Percentiles rank a stretch among this genome's conserved stretches.
phyloP scores from a whole-genome alignment of 2,329 filamentous ascomycete species.

The Colletotrichum viniferum region DNA sequence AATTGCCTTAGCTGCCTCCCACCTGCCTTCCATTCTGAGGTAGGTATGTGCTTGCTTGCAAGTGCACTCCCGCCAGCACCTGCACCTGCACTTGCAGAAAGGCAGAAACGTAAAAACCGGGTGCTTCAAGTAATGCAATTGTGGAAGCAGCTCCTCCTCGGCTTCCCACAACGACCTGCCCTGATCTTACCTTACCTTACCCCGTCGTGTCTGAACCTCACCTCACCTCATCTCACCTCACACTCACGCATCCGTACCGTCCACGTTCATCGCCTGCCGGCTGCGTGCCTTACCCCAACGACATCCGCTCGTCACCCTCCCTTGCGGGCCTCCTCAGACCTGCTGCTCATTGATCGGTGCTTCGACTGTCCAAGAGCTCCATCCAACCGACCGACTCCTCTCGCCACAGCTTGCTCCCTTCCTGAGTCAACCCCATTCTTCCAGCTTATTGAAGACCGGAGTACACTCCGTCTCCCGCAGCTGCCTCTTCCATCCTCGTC shows the following conservation, averaged over 20 bases:
- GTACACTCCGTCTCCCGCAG: not conserved
- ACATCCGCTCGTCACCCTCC: not conserved
- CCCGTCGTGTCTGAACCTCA: not conserved
- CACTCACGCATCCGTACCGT: not conserved
- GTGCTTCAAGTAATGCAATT: conserved; percentile 4
- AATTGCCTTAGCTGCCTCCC: not conserved
- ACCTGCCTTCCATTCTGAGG: not conserved
- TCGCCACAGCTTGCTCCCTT: not conserved
- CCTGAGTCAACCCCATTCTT: not conserved
- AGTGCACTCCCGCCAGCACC: not conserved
- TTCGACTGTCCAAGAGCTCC: not conserved
- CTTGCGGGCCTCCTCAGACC: not conserved
- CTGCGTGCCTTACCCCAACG: not conserved
- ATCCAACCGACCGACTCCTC: not conserved
- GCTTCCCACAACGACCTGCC: not conserved
- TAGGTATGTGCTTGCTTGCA: not conserved
- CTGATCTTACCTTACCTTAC: not conserved
- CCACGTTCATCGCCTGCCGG: not conserved
- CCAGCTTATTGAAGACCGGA: not conserved
- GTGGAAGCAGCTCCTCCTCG: conserved; percentile 1
- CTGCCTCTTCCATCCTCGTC: not conserved
- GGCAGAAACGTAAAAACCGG: not conserved
- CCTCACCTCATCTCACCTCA: not conserved
- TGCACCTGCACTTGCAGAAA: not conserved
- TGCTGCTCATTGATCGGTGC: not conserved